A percentile compares a stretch with the other conserved stretches of the same genome.
phyloP scores from a whole-genome alignment of 371 early-diverging fungal genomes.

The Phascolomyces articulosus region DNA sequence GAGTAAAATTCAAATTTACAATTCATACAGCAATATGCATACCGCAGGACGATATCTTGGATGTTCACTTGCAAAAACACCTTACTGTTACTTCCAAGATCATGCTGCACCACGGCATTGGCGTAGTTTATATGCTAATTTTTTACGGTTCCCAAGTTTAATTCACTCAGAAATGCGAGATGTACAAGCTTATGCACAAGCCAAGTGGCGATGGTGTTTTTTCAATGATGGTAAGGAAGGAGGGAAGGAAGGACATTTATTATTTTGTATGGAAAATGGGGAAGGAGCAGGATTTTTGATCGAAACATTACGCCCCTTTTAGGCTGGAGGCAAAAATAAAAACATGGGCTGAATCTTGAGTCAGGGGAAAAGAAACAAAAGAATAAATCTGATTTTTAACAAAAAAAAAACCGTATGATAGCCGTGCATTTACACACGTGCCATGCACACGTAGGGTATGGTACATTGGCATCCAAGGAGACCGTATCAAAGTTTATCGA shows the following conservation, averaged over 20 bases:
- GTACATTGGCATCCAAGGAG: slow-evolving; percentile 57
- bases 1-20: slow-evolving; percentile 47
- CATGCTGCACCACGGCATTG: slow-evolving; percentile 44
- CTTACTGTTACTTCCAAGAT: slow-evolving; percentile 71
- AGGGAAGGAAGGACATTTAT: neutral
- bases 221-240: slow-evolving; percentile 54
- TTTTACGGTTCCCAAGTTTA: slow-evolving; percentile 55
- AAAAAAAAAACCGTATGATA: too few species aligned
- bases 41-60: slow-evolving; percentile 63
- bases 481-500: slow-evolving; percentile 54
- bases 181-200: slow-evolving; percentile 51
- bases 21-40: slow-evolving; percentile 55
- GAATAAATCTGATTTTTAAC: too few species aligned
- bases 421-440: slow-evolving; percentile 61
- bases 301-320: too few species aligned
- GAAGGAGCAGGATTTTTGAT: too few species aligned
- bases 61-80: slow-evolving; percentile 59
- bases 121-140: slow-evolving; percentile 65
- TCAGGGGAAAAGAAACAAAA: too few species aligned
- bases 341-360: too few species aligned
- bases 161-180: slow-evolving; percentile 58
- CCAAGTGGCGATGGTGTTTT: slow-evolving; percentile 72
- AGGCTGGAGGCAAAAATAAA: too few species aligned
- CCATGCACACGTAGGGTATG: slow-evolving; percentile 56
- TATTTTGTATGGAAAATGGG: too few species aligned